phyloP scores from a whole-genome alignment of 352 stramenopile genomes.

The Paralagenidium karlingii region DNA sequence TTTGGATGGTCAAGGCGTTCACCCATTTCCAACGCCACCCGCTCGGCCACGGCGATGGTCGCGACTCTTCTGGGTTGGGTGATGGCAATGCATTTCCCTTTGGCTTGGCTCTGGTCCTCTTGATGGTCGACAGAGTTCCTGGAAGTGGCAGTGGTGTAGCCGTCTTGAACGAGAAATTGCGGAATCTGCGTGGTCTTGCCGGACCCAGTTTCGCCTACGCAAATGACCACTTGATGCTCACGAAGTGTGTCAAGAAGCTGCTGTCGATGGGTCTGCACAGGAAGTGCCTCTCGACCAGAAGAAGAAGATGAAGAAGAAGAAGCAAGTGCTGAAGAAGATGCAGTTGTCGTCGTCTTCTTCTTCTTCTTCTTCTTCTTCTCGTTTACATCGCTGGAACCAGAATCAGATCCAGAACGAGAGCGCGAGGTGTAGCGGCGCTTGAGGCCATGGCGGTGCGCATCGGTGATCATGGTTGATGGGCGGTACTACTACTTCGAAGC shows the following conservation, averaged over 20 bases:
- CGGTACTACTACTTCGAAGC: too few species aligned
- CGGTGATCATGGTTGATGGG: too few species aligned
- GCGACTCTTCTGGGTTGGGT: constrained; percentile 93
- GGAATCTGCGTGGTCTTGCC: constrained; percentile 93
- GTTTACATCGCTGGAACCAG: too few species aligned
- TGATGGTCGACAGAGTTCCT: constrained; percentile 1
- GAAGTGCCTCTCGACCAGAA: too few species aligned
- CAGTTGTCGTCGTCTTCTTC: too few species aligned
- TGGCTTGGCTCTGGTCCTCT: constrained; percentile 11
- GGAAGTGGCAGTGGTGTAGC: too few species aligned
- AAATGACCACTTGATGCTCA: constrained; percentile 49
- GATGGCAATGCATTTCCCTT: constrained; percentile 44
- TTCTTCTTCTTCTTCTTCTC: too few species aligned
- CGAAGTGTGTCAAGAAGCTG: constrained; percentile 33
- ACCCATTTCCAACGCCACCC: constrained; percentile 96
- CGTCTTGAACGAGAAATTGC: constrained; percentile 43
- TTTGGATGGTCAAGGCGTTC: constrained; percentile 1
- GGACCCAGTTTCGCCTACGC: constrained; percentile 90
- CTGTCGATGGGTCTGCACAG: constrained; percentile 32
- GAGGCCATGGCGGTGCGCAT: too few species aligned
- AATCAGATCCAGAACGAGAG: too few species aligned
- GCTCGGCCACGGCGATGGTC: constrained; percentile 94
- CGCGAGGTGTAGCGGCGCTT: too few species aligned
- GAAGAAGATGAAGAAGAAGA: too few species aligned
- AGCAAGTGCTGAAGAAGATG: too few species aligned